A percentile compares a stretch with the other conserved stretches of the same genome.
phyloP scores from a whole-genome alignment of 306 rosid species.

The Luffa aegyptiaca region DNA sequence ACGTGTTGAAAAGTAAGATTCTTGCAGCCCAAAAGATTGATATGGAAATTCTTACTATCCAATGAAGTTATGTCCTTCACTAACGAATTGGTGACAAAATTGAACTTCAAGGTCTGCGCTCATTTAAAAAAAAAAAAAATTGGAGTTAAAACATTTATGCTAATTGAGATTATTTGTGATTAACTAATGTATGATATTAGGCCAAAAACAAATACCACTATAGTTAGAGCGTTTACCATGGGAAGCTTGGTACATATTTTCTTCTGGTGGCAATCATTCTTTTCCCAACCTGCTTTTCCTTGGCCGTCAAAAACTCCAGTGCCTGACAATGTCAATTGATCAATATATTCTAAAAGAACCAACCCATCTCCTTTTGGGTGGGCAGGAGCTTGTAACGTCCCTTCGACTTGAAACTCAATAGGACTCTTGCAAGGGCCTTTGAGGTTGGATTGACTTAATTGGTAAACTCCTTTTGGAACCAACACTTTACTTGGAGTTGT shows the following conservation, averaged over 20 bases:
- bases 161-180: no score
- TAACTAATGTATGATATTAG: not conserved
- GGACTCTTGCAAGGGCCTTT: constrained; percentile 37
- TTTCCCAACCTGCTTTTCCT: constrained; percentile 29
- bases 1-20: not conserved
- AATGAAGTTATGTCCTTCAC: not conserved
- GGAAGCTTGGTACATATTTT: constrained; percentile 7
- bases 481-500: constrained; percentile 1
- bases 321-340: constrained; percentile 24
- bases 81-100: not conserved
- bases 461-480: constrained; percentile 13
- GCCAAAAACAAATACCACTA: not conserved
- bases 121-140: no score
- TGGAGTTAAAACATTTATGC: no score
- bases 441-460: not conserved
- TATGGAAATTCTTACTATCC: not conserved
- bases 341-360: constrained; percentile 22
- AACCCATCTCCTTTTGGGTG: constrained; percentile 10
- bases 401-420: constrained; percentile 12
- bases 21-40: not conserved
- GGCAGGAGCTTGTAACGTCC: constrained; percentile 28
- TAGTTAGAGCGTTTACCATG: constrained; percentile 14
- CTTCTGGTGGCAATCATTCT: constrained; percentile 13
- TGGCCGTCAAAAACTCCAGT: constrained; percentile 36
- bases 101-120: not conserved